phyloP scores from a whole-genome alignment of 495 filamentous ascomycete species.

The Aspergillus coremiiformis region DNA sequence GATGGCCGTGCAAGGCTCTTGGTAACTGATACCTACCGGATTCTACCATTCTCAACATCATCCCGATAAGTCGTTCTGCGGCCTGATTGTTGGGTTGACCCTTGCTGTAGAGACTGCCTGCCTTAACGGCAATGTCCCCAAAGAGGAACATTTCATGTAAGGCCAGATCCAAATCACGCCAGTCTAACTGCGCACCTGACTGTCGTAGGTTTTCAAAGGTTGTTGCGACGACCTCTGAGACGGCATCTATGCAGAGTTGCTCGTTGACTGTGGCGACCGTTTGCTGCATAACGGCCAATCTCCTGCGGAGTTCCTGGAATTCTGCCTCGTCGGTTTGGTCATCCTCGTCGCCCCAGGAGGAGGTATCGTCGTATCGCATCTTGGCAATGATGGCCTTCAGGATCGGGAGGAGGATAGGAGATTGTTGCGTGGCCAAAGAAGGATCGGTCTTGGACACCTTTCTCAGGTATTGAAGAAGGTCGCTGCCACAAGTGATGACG shows the following conservation, averaged over 20 bases:
- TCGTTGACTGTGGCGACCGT: slow-evolving; percentile 80
- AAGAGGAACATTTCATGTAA: slow-evolving; percentile 95
- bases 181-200: slow-evolving; percentile 68
- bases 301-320: slow-evolving; percentile 87
- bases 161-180: slow-evolving; percentile 94
- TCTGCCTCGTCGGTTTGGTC: slow-evolving; percentile 97
- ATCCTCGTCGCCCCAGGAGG: slow-evolving; percentile 88
- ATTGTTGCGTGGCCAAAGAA: slow-evolving; percentile 58
- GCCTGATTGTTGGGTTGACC: slow-evolving; percentile 66
- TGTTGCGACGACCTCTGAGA: slow-evolving; percentile 72
- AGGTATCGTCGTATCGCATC: slow-evolving; percentile 94
- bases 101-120: slow-evolving; percentile 76
- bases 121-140: slow-evolving; percentile 81
- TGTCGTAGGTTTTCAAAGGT: slow-evolving; percentile 72
- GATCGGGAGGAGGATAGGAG: slow-evolving; percentile 73
- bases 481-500: slow-evolving; percentile 83
- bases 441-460: slow-evolving; percentile 59
- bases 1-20: not conserved
- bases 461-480: slow-evolving; percentile 79
- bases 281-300: slow-evolving; percentile 83
- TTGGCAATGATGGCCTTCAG: slow-evolving; percentile 86
- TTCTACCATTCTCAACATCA: slow-evolving; percentile 93
- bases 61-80: slow-evolving; percentile 67
- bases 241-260: slow-evolving; percentile 71
- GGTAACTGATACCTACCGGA: slow-evolving; percentile 53